These are phyloP conservation scores for Albugo candida DNA, from an alignment of 352 stramenopile genomes.

Conservation along the genomic window DNA sequence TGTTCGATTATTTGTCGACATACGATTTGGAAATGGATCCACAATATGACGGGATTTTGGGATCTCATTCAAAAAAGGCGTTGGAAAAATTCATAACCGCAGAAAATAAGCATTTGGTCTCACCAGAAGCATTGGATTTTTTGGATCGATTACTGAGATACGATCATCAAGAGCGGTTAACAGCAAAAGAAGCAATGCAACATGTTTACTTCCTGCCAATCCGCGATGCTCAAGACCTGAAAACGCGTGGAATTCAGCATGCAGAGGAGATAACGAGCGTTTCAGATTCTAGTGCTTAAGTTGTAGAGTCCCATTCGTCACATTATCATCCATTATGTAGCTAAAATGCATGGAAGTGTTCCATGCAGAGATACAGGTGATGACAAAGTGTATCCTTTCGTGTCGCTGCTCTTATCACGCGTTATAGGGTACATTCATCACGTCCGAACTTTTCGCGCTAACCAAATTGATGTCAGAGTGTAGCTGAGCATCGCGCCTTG, in stretches of 20 bases:
- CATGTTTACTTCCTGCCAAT: constrained; percentile 97
- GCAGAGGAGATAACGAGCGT: constrained; percentile 53
- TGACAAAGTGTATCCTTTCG: too few species aligned
- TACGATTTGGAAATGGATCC: constrained; percentile 98
- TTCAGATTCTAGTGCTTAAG: constrained; percentile 55
- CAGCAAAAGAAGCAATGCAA: constrained; percentile 95
- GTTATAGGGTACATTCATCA: too few species aligned
- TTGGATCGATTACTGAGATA: constrained; percentile 71
- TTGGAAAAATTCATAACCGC: constrained; percentile 98
- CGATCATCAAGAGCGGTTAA: constrained; percentile 95
- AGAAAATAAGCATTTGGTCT: constrained; percentile 96
- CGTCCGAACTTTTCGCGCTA: too few species aligned
- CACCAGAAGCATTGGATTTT: constrained; percentile 93
- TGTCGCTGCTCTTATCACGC: too few species aligned
- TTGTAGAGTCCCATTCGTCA: too few species aligned
- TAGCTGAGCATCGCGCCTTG: too few species aligned
- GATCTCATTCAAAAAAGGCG: constrained; percentile 93
- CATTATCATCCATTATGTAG: too few species aligned
- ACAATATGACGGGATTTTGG: constrained; percentile 96
- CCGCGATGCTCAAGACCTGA: constrained; percentile 50
- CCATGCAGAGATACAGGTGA: too few species aligned
- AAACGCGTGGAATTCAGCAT: constrained; percentile 28
- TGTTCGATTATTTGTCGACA: constrained; percentile 97
- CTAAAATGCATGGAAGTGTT: too few species aligned
- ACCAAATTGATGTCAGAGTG: too few species aligned